Evolutionary conservation across 169 alveolate genomes (phyloP).

Genomic region (Cryptosporidium sp.): DNA sequence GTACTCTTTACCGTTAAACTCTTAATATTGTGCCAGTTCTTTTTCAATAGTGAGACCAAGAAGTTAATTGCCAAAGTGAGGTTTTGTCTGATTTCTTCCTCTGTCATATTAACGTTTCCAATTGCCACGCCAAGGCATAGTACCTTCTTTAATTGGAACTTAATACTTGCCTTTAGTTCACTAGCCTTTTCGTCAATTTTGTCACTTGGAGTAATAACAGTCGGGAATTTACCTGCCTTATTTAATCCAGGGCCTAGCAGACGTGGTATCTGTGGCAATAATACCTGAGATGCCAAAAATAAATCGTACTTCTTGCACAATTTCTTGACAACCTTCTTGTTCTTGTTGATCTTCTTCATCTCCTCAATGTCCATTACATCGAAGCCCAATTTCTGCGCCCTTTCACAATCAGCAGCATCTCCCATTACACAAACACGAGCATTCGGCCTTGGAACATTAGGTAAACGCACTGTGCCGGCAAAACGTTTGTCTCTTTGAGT

Average conservation of each 20-base stretch:
- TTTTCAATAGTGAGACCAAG: slow-evolving; percentile 97
- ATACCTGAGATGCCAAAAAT: slow-evolving; percentile 98
- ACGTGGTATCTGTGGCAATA: slow-evolving; percentile 98
- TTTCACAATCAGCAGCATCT: slow-evolving; percentile 98
- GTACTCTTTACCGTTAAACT: slow-evolving; percentile 97
- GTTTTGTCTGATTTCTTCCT: slow-evolving; percentile 97
- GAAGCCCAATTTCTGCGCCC: slow-evolving; percentile 95
- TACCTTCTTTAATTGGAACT: slow-evolving; percentile 94
- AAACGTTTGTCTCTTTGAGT: slow-evolving; percentile 99
- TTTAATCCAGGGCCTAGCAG: slow-evolving; percentile 98
- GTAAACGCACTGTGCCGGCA: slow-evolving; percentile 98
- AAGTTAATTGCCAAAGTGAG: slow-evolving; percentile 96
- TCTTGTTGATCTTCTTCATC: slow-evolving; percentile 98
- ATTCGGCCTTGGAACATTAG: slow-evolving; percentile 95
- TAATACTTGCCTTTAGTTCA: slow-evolving; percentile 94
- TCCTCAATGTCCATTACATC: slow-evolving; percentile 98
- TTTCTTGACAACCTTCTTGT: slow-evolving; percentile 98
- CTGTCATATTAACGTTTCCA: slow-evolving; percentile 97
- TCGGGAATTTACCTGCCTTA: slow-evolving; percentile 99
- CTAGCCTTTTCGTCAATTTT: slow-evolving; percentile 95
- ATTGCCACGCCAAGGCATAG: slow-evolving; percentile 99
- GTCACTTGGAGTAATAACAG: slow-evolving; percentile 96
- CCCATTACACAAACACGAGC: slow-evolving; percentile 98
- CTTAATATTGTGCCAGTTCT: slow-evolving; percentile 99
- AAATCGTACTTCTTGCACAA: slow-evolving; percentile 95